phyloP scores from a whole-genome alignment of 2,329 filamentous ascomycete genomes.

The Claviceps africana region DNA sequence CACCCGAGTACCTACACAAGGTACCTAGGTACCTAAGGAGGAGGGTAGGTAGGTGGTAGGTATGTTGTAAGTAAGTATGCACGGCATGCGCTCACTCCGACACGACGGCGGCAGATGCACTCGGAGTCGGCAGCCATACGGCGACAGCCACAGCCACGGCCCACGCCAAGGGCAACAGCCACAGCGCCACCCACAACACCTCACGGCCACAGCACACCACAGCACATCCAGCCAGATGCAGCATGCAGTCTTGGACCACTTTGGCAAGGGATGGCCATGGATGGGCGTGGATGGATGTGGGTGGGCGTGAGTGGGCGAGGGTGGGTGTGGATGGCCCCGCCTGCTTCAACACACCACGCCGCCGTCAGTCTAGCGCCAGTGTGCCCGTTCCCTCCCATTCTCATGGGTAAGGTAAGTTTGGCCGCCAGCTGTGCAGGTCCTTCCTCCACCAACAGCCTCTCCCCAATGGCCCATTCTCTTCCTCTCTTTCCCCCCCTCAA shows the following conservation, averaged over 20 bases:
- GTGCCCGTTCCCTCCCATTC: slow-evolving; percentile 23
- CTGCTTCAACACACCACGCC: slow-evolving; percentile 12
- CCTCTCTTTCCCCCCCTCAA: slow-evolving; percentile 20
- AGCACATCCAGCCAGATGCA: slow-evolving; percentile 2
- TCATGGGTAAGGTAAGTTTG: slow-evolving; percentile 31
- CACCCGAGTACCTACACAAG: too few species aligned
- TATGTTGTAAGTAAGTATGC: too few species aligned
- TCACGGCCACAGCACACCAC: not conserved
- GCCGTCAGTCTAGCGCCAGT: slow-evolving; percentile 15
- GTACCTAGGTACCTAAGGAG: too few species aligned
- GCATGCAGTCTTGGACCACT: slow-evolving; percentile 5
- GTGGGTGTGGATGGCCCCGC: slow-evolving; percentile 13
- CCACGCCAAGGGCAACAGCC: not conserved
- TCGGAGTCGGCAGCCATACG: not conserved
- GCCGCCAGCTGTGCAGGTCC: slow-evolving; percentile 23
- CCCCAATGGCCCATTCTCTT: slow-evolving; percentile 24
- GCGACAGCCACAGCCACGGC: not conserved
- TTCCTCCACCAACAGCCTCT: slow-evolving; percentile 26
- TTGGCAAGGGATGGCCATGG: not conserved
- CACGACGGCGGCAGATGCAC: not conserved
- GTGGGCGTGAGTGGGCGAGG: slow-evolving; percentile 2
- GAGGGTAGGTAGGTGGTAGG: too few species aligned
- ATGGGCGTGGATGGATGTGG: not conserved
- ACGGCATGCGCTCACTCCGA: too few species aligned
- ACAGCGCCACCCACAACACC: not conserved